Percentiles rank a stretch among this genome's conserved stretches.
These are phyloP conservation scores for Babesia bigemina DNA, from an alignment of 169 alveolate species.

Conservation along the genomic window DNA sequence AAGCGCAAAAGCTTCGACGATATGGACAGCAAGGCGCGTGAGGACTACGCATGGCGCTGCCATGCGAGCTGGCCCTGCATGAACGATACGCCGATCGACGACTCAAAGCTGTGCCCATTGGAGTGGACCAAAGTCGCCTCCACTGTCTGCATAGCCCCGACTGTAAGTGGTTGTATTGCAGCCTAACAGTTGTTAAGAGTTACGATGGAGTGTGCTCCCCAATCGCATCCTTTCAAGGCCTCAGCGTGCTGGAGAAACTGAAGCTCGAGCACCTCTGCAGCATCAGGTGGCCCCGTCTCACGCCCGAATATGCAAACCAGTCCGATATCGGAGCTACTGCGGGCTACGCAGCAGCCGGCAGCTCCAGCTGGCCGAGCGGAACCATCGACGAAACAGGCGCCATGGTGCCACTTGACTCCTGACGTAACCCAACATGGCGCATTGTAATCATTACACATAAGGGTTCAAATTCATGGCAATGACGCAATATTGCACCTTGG, in stretches of 20 bases:
- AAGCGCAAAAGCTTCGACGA: constrained; percentile 26
- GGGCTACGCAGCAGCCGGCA: constrained; percentile 1
- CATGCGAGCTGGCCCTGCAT: constrained; percentile 78
- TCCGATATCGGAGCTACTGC: background rate
- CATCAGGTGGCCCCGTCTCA: constrained; percentile 3
- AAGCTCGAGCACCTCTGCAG: constrained; percentile 68
- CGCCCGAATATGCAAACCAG: background rate
- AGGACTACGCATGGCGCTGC: constrained; percentile 68
- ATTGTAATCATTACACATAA: background rate
- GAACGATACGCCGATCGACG: constrained; percentile 33
- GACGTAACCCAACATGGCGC: background rate
- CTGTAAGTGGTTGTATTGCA: constrained; percentile 25
- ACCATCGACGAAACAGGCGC: constrained; percentile 52
- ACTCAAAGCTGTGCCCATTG: constrained; percentile 57
- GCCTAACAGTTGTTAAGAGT: constrained; percentile 34
- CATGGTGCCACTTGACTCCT: constrained; percentile 16
- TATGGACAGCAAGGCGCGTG: constrained; percentile 27
- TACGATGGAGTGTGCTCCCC: constrained; percentile 76
- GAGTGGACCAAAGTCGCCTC: constrained; percentile 69
- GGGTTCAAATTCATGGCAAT: no score
- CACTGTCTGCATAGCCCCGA: constrained; percentile 74
- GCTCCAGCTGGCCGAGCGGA: constrained; percentile 22
- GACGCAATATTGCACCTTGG: no score
- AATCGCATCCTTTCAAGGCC: constrained; percentile 66
- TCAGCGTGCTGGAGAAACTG: constrained; percentile 48